Evolutionary conservation across 2,329 filamentous ascomycete species (phyloP).

Genomic region (Zarea fungicola): DNA sequence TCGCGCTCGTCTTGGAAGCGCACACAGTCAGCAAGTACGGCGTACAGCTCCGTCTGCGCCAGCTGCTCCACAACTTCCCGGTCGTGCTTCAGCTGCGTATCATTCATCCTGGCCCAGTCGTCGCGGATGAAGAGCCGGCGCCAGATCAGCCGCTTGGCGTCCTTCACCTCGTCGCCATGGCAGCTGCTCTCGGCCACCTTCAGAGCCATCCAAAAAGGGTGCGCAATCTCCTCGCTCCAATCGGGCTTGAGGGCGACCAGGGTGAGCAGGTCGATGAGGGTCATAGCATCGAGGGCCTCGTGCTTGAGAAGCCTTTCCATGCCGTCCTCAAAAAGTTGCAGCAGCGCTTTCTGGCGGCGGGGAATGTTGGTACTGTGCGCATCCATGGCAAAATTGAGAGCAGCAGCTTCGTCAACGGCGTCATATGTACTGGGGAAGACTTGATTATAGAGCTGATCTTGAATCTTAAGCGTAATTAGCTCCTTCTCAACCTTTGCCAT

Average conservation of each 20-base stretch:
- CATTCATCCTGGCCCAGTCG: conserved; percentile 76
- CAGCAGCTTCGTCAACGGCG: conserved; percentile 75
- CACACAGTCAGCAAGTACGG: conserved; percentile 59
- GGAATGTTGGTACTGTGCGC: conserved; percentile 53
- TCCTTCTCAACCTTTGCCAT: conserved; percentile 55
- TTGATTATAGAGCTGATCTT: conserved; percentile 69
- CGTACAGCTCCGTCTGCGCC: conserved; percentile 61
- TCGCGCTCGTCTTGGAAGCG: conserved; percentile 45
- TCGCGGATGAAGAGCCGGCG: conserved; percentile 78
- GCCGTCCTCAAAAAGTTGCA: conserved; percentile 64
- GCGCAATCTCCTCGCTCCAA: conserved; percentile 47
- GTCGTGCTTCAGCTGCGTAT: conserved; percentile 70
- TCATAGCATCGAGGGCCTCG: conserved; percentile 61
- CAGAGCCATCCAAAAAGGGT: conserved; percentile 73
- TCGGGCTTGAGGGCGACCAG: conserved; percentile 53
- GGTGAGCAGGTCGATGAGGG: conserved; percentile 72
- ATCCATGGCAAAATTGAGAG: conserved; percentile 69
- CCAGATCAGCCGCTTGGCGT: conserved; percentile 68
- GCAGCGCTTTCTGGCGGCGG: conserved; percentile 59
- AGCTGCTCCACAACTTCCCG: conserved; percentile 58
- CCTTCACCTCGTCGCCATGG: conserved; percentile 50
- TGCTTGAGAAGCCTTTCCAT: conserved; percentile 67
- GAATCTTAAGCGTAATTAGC: conserved; percentile 68
- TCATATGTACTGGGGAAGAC: conserved; percentile 61
- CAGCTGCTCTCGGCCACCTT: conserved; percentile 52